Base-by-base conservation (phyloP, 1,284 basidiomycete genomes). In the Apiotrichum sp. region DNA sequence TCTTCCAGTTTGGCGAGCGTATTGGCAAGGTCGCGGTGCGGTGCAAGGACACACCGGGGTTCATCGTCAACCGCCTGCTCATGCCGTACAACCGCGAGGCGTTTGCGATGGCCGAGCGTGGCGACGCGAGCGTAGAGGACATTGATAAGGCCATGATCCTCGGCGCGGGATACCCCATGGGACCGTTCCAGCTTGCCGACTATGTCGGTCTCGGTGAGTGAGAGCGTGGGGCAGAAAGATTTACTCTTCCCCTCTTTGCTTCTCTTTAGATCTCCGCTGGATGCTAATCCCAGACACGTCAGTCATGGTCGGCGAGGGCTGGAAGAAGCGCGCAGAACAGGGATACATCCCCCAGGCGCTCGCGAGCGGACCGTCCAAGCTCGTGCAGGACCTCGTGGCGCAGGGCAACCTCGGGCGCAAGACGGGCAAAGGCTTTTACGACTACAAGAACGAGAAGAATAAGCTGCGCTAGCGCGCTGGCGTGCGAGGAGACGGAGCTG, bases 61-160 rank as follows among this genome's bases (percentile, higher is more conserved):
- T 81, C 70, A 80, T 81, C 56, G 80, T 81, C 59, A 81, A 81
- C 69, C 76, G 80, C 35, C 67, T 82, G 7, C 63, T 79, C 22
- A 78, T 81, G 13, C 79, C 80, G 2, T 81, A 81, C 69, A 75
- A 81, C 70, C 72, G 75, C 56, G 82, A 83, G 66, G 80, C 80
- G 1, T 79, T 81, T 48, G 70, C 80, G 36, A 80, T 83, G 77
- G 74, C 81, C 22, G 81, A 83, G 67, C 76, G 82, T 36, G 81
- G 81, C 2, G 82, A 83, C 51, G 82, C 81, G 0, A 77, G 79
- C 2, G 68, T 78, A 3, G 76, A 81, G 67, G 82, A 83, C 66
- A 77, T 83, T 53, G 82, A 83, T 66, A 78, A 74, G 14, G 81
- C 81, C 14, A 83, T 83, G 82, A 81, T 81, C 68, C 76, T 83